phyloP scores from a whole-genome alignment of 2,329 filamentous ascomycete genomes.

The Beauveria sp. region DNA sequence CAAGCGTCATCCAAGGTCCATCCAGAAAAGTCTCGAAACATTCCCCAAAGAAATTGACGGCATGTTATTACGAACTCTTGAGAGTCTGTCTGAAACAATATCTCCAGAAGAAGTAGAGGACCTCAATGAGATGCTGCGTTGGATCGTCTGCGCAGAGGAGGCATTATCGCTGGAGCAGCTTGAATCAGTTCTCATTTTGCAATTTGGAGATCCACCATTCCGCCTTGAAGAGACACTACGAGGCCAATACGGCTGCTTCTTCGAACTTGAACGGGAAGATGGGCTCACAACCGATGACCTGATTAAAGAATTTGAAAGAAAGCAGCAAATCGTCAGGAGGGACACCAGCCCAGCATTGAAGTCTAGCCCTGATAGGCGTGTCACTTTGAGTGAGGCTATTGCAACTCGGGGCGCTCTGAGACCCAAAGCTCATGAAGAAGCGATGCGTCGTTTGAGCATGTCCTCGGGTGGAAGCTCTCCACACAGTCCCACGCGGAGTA shows the following conservation, averaged over 20 bases:
- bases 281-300: conserved; percentile 35
- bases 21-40: conserved; percentile 33
- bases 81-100: conserved; percentile 32
- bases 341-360: not conserved
- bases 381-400: not conserved
- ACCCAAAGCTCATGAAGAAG: not conserved
- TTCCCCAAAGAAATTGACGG: conserved; percentile 39
- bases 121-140: conserved; percentile 39
- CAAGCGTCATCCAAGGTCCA: conserved; percentile 37
- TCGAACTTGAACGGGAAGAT: conserved; percentile 36
- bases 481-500: conserved; percentile 17
- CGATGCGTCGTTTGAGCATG: conserved; percentile 3
- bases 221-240: conserved; percentile 35
- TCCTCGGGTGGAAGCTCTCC: conserved; percentile 18
- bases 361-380: not conserved
- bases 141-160: conserved; percentile 37
- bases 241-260: conserved; percentile 39
- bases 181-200: conserved; percentile 35
- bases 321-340: conserved; percentile 16
- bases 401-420: not conserved
- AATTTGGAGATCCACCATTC: conserved; percentile 32
- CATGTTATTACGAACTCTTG: conserved; percentile 33
- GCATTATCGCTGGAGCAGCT: conserved; percentile 36
- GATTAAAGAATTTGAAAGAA: conserved; percentile 29
- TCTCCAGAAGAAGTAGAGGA: conserved; percentile 32